Percentiles rank a stretch among this genome's conserved stretches.
phyloP scores from a whole-genome alignment of 495 filamentous ascomycete genomes.

The Penicillium cinerascens region DNA sequence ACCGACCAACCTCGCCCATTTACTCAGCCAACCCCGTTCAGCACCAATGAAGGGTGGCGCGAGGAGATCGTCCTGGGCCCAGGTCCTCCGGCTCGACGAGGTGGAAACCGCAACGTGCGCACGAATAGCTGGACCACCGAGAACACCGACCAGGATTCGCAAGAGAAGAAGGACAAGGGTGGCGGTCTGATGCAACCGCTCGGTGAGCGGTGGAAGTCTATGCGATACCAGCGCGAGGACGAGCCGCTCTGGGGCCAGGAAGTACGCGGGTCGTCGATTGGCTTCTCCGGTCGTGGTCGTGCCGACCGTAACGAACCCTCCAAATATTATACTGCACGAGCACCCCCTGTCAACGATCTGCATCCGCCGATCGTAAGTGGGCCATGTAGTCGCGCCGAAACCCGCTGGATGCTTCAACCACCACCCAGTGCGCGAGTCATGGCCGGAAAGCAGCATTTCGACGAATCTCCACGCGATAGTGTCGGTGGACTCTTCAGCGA shows the following conservation, averaged over 20 bases:
- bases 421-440: slow-evolving; percentile 81
- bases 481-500: slow-evolving; percentile 9
- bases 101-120: slow-evolving; percentile 45
- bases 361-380: slow-evolving; percentile 83
- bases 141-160: slow-evolving; percentile 34
- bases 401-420: slow-evolving; percentile 88
- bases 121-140: slow-evolving; percentile 49
- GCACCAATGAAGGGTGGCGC: slow-evolving; percentile 80
- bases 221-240: slow-evolving; percentile 78
- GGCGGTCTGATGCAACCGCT: slow-evolving; percentile 33
- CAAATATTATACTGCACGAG: slow-evolving; percentile 63
- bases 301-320: slow-evolving; percentile 39
- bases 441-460: slow-evolving; percentile 69
- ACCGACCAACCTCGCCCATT: slow-evolving; percentile 69
- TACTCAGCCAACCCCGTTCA: slow-evolving; percentile 74
- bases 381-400: slow-evolving; percentile 61
- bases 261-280: slow-evolving; percentile 47
- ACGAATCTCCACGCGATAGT: slow-evolving; percentile 25
- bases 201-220: slow-evolving; percentile 64
- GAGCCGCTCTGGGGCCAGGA: slow-evolving; percentile 73
- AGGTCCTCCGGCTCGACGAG: slow-evolving; percentile 58
- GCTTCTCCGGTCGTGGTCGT: slow-evolving; percentile 49
- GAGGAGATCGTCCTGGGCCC: slow-evolving; percentile 83
- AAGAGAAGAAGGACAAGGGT: slow-evolving; percentile 30
- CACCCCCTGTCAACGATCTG: slow-evolving; percentile 79